Base-by-base conservation (phyloP, 805 yeast genomes). In the Jamesozyma rosinii region DNA sequence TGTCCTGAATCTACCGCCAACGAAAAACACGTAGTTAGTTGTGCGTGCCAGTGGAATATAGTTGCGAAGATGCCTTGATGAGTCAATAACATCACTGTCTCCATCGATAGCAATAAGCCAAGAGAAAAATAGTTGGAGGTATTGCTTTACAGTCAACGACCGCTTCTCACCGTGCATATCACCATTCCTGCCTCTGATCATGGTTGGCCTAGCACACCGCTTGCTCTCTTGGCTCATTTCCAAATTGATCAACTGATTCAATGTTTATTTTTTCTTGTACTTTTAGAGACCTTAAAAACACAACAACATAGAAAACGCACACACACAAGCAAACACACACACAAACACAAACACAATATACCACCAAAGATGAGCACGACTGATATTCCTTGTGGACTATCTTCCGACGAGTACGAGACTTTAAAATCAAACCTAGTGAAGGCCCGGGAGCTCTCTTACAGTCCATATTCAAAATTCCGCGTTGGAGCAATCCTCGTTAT, bases 401-500 rank as follows among this genome's bases (percentile, higher is more conserved):
- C 35, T 8, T 9, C 6, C 4, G 8, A 13, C 4, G 19, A 33
- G 10, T 15, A 17, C n/a, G 19, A 33, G 3, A 15, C 9, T 19
- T 15, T 33, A 13, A 33, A 17, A 15, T 17, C 4, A 4, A 13
- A 33, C 15, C 18, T n/a, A 5, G 18, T 11, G 18, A 33, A 53
- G 35, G 75, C 77, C 3, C 64, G 71, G 26, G 54, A 58, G 5
- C 51, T 62, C 15, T 66, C 77, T 1, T 74, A 75, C 51, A 61
- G 71, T 11, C 79, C 79, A 2, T 75, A 70, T 46, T 69, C 74
- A 5, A 57, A 64, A 10, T 70, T 69, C 49, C 49, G 62, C 45
- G 98, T 90, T 2, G 97, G 97, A 0, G 85, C 95, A 42, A 75
- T 81, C 3, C 53, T 90, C 1, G 55, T 85, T 20, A 70, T 86